Evolutionary conservation across 2,329 filamentous ascomycete genomes (phyloP), one percentile per base, ranked within the genome.

Genomic region (Aspergillus fructus): DNA sequence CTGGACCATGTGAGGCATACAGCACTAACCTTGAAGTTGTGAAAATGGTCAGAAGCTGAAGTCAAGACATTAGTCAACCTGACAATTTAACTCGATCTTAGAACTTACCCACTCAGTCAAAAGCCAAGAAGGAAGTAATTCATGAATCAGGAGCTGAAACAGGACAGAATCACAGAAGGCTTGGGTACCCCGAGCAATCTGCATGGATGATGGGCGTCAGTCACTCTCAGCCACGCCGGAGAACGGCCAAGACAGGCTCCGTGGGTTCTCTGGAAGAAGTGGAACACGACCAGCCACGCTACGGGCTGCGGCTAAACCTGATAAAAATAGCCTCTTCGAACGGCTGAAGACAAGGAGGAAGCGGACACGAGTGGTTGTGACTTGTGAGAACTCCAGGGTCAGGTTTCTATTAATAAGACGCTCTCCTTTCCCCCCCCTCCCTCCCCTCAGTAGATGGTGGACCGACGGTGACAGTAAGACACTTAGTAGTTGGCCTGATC

Each of bases 251-350:
- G 21, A 30, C 4, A 17, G n/a, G n/a, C 19, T 27, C 15, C 17
- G 47, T 19, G 24, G 23, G 42, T 30, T 53, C 41, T 47, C 51
- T 53, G 42, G 43, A 53, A 53, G 15, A 53, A 23, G 40, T 30
- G 40, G 5, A 17, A 45, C 19, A 30, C 24, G 24, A 30, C 43
- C 3, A 49, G 47, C 15, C 47, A 49, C 21, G 19, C 19, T 15
- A 7, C 34, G n/a, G 17, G 9, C 27, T 37, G 49, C 49, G 49
- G 24, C 49, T 37, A 53, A 52, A n/a, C 49, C 39, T 33, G 51
- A 46, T 53, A 53, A 53, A 53, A 53, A 53, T 53, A 53, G 51
- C 9, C 15, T 19, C 23, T 30, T 23, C 19, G 49, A 43, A 12
- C 40, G 34, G 50, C 41, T 53, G 50, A 52, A 5, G 19, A 19